Conservation (phyloP, 139 green algal species). For the Closterium sp. region DNA sequence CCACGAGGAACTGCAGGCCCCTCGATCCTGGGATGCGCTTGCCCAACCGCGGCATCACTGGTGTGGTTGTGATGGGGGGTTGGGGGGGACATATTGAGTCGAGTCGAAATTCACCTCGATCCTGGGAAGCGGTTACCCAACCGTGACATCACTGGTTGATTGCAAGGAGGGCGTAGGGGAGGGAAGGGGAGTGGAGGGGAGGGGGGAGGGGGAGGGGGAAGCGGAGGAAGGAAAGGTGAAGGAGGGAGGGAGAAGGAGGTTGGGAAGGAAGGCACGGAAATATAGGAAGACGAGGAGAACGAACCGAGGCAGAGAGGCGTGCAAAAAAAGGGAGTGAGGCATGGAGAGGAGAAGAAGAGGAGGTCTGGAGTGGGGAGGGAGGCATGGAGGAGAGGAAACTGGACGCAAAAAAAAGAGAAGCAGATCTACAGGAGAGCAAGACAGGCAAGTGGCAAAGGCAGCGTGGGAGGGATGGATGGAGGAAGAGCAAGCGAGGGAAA, state of each 20-base stretch:
- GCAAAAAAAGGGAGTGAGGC: neutral
- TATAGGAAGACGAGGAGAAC: neutral
- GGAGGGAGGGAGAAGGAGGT: neutral
- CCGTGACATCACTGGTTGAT: neutral
- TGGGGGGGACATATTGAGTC: too few species aligned
- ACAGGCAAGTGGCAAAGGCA: too few species aligned
- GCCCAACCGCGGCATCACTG: neutral
- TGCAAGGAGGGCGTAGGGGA: neutral
- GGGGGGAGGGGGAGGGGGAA: neutral
- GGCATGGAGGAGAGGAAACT: too few species aligned
- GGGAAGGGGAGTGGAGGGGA: too few species aligned
- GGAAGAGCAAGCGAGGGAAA: too few species aligned
- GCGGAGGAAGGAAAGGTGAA: too few species aligned
- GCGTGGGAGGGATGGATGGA: too few species aligned
- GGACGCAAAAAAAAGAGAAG: too few species aligned
- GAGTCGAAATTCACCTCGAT: too few species aligned
- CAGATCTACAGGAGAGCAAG: too few species aligned
- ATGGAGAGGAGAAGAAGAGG: neutral
- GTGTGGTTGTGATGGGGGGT: neutral
- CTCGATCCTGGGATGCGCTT: neutral
- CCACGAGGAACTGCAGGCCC: neutral
- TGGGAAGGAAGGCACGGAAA: too few species aligned
- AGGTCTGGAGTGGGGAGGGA: neutral
- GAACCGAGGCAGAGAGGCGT: too few species aligned
- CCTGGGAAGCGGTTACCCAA: neutral